phyloP scores from a whole-genome alignment of 2,329 filamentous ascomycete genomes.

The Penicillium sp. region DNA sequence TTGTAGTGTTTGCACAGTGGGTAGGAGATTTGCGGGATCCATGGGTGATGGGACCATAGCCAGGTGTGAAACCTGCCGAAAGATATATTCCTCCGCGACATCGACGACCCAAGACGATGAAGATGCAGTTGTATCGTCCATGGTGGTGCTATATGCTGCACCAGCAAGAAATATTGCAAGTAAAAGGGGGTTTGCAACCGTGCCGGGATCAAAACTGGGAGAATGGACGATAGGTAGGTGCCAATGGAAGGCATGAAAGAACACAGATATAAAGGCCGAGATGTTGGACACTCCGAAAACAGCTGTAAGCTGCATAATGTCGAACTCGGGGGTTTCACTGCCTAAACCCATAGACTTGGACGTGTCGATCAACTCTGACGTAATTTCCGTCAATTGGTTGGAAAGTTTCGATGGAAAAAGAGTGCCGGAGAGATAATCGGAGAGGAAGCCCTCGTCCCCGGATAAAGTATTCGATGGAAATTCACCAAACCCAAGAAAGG shows the following conservation, averaged over 20 bases:
- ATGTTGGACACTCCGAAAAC: conserved; percentile 26
- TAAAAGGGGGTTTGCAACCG: conserved; percentile 24
- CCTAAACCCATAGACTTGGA: conserved; percentile 25
- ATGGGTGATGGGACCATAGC: conserved; percentile 12
- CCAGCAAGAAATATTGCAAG: conserved; percentile 29
- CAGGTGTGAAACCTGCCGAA: conserved; percentile 23
- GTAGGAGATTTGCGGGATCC: conserved; percentile 4
- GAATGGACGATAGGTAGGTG: conserved; percentile 32
- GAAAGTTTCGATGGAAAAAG: conserved; percentile 23
- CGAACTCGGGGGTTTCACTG: conserved; percentile 5
- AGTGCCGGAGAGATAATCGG: conserved; percentile 13
- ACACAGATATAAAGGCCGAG: conserved; percentile 26
- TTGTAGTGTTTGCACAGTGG: conserved; percentile 26
- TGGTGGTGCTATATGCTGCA: conserved; percentile 24
- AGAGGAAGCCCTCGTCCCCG: conserved; percentile 16
- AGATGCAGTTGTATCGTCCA: conserved; percentile 15
- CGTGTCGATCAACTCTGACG: conserved; percentile 27
- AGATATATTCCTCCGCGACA: conserved; percentile 31
- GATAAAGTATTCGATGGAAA: conserved; percentile 10
- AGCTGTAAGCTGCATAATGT: conserved; percentile 18
- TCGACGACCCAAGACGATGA: conserved; percentile 23
- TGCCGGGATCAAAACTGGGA: conserved; percentile 28
- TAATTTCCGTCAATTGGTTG: conserved; percentile 24
- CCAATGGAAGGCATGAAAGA: conserved; percentile 33
- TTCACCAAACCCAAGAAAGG: conserved; percentile 10